phyloP scores from a whole-genome alignment of 2,329 filamentous ascomycete genomes.

The Capronia coronata region DNA sequence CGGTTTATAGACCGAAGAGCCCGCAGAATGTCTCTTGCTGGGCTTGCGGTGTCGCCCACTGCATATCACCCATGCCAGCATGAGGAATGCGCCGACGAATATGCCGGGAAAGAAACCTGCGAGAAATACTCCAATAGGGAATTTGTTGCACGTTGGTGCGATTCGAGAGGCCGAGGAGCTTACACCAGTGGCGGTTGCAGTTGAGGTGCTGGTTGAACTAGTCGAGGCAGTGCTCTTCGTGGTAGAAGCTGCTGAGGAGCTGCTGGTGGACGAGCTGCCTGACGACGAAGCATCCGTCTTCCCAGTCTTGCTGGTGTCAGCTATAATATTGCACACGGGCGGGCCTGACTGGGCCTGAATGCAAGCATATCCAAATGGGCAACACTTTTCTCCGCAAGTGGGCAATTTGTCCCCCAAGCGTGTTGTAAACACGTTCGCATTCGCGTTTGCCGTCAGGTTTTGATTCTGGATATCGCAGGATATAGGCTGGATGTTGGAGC shows the following conservation, averaged over 20 bases:
- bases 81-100: conserved; percentile 43
- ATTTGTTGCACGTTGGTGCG: conserved; percentile 33
- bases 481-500: conserved; percentile 39
- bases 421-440: conserved; percentile 39
- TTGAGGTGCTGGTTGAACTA: conserved; percentile 17
- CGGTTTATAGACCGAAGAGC: conserved; percentile 24
- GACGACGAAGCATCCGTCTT: conserved; percentile 24
- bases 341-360: conserved; percentile 12
- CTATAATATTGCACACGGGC: conserved; percentile 19
- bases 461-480: conserved; percentile 40
- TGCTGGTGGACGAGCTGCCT: conserved; percentile 17
- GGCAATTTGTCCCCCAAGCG: conserved; percentile 37
- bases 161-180: conserved; percentile 25
- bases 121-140: conserved; percentile 38
- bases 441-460: conserved; percentile 36
- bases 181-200: conserved; percentile 19
- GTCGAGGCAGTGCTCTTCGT: conserved; percentile 19
- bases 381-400: conserved; percentile 39
- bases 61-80: conserved; percentile 46
- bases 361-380: conserved; percentile 45
- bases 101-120: conserved; percentile 45
- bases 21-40: conserved; percentile 9
- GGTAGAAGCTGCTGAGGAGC: conserved; percentile 13
- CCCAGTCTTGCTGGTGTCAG: conserved; percentile 24
- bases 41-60: conserved; percentile 31